A percentile compares a stretch with the other conserved stretches of the same genome.
phyloP scores from a whole-genome alignment of 1,139 yeast species.

The Dujonia santamariae region DNA sequence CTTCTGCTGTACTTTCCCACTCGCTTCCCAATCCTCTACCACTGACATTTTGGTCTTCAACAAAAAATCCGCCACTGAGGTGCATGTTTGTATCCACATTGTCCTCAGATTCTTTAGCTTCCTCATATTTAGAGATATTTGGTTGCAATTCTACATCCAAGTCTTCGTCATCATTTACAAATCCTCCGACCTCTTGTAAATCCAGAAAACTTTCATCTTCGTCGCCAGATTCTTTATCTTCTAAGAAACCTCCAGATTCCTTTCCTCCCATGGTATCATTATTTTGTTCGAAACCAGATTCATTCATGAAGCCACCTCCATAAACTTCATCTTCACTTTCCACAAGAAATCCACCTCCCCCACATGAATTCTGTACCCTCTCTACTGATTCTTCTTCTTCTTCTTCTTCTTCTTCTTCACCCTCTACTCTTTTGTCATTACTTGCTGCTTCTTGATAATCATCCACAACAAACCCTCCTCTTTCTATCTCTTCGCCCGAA shows the following conservation, averaged over 20 bases:
- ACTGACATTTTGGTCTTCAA: no score
- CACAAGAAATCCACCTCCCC: slow-evolving; percentile 6
- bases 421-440: no score
- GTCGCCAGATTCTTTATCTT: slow-evolving; percentile 10
- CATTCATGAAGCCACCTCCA: slow-evolving; percentile 5
- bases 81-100: slow-evolving; percentile 5
- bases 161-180: no score
- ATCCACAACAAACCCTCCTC: slow-evolving; percentile 9
- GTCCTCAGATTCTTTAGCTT: slow-evolving; percentile 6
- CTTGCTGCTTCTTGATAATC: slow-evolving; percentile 9
- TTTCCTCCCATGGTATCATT: background rate
- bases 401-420: slow-evolving; percentile 12
- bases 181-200: no score
- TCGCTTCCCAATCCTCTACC: background rate
- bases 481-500: slow-evolving; percentile 6
- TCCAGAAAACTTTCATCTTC: slow-evolving; percentile 9
- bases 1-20: background rate
- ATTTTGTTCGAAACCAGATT: slow-evolving; percentile 2
- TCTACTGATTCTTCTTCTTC: slow-evolving; percentile 6
- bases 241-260: slow-evolving; percentile 4
- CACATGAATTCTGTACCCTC: no score
- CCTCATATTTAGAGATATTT: slow-evolving; percentile 6
- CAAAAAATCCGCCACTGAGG: background rate
- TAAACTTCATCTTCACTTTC: slow-evolving; percentile 6
- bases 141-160: no score